These are phyloP conservation scores for Termitomyces sp. DNA, from an alignment of 1,284 basidiomycete genomes.

Conservation along the genomic window DNA sequence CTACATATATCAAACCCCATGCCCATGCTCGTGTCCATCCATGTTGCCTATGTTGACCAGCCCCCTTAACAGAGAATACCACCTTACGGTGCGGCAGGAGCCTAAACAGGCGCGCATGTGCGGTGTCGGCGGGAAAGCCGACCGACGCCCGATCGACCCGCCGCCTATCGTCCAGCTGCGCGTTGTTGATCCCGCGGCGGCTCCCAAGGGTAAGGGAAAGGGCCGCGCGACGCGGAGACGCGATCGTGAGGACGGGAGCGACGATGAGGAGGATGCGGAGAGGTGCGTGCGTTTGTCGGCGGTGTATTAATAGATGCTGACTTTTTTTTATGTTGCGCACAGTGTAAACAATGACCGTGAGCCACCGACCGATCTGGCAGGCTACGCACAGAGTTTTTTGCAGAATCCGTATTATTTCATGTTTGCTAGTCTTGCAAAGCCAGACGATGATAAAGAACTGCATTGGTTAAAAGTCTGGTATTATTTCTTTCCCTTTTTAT, in stretches of 20 bases:
- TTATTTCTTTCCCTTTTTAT: background rate
- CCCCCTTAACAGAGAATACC: conserved; percentile 73
- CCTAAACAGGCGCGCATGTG: conserved; percentile 91
- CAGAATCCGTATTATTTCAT: conserved; percentile 95
- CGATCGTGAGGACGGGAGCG: background rate
- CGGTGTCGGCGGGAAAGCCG: conserved; percentile 87
- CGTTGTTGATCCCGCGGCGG: conserved; percentile 66
- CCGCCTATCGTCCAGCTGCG: conserved; percentile 94
- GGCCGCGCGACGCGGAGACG: background rate
- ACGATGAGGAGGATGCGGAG: background rate
- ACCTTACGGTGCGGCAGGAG: conserved; percentile 81
- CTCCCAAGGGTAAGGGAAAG: conserved; percentile 14
- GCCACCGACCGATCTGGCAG: conserved; percentile 24
- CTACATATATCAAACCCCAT: conserved; percentile 1
- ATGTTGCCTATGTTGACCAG: no score
- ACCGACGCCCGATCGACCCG: conserved; percentile 92
- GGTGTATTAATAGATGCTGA: no score
- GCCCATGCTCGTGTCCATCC: background rate
- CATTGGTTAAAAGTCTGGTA: conserved; percentile 78
- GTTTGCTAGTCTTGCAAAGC: conserved; percentile 84
- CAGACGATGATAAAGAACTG: conserved; percentile 86
- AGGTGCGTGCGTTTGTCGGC: conserved; percentile 1
- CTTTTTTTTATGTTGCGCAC: no score
- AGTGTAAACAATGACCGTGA: conserved; percentile 5
- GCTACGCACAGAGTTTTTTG: conserved; percentile 51